phyloP scores from a whole-genome alignment of 306 rosid genomes.

The Styphnolobium japonicum region DNA sequence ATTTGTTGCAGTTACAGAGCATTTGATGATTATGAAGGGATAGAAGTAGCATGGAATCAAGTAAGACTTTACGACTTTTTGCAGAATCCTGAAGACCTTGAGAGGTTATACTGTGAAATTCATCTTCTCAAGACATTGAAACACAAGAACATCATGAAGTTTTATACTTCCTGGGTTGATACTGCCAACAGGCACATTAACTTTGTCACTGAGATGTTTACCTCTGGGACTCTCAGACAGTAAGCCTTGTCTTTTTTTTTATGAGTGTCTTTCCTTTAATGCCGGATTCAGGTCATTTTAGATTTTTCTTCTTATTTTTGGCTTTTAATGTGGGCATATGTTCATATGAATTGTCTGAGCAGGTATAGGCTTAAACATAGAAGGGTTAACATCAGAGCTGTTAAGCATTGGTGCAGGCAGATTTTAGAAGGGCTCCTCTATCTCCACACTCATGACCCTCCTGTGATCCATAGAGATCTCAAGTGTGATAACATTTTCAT shows the following conservation, averaged over 20 bases:
- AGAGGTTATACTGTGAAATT: constrained; percentile 84
- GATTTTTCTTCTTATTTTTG: not conserved
- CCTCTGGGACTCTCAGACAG: constrained; percentile 98
- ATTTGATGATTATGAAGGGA: constrained; percentile 94
- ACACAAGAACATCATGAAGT: constrained; percentile 87
- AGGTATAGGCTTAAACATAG: constrained; percentile 84
- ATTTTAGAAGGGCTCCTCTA: constrained; percentile 86
- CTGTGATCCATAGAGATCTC: constrained; percentile 96
- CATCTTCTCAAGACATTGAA: constrained; percentile 93
- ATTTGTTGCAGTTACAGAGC: constrained; percentile 69
- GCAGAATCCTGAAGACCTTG: constrained; percentile 80
- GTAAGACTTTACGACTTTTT: constrained; percentile 82
- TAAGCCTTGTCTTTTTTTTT: constrained; percentile 33
- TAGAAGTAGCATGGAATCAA: constrained; percentile 99
- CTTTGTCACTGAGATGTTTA: constrained; percentile 98
- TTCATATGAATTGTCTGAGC: constrained; percentile 26
- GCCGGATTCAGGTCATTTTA: not conserved
- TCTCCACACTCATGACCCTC: constrained; percentile 88
- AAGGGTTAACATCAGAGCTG: constrained; percentile 85
- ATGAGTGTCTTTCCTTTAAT: constrained; percentile 2
- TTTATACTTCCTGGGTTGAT: constrained; percentile 94
- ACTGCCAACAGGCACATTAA: constrained; percentile 73
- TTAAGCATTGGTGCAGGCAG: constrained; percentile 98
- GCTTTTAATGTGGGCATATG: constrained; percentile 24
- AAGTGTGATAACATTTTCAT: constrained; percentile 97